These are phyloP conservation scores for Cercospora nicotianae DNA, from an alignment of 2,329 filamentous ascomycete species.

Conservation along the genomic window DNA sequence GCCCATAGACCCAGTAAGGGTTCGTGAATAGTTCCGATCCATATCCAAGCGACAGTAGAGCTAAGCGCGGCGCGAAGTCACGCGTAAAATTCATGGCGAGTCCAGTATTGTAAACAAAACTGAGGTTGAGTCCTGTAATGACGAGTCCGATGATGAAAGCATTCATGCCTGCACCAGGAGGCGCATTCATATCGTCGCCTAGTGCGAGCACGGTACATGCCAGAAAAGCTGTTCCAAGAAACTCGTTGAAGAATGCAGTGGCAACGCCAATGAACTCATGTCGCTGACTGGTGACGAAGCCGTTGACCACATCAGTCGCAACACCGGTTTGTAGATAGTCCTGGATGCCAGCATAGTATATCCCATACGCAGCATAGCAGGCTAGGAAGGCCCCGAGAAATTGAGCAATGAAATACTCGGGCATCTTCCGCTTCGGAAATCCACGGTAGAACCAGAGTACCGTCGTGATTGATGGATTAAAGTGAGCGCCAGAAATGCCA, in stretches of 20 bases:
- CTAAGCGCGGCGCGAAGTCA: slow-evolving; percentile 53
- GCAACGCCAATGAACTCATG: slow-evolving; percentile 44
- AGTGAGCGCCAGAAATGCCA: slow-evolving; percentile 50
- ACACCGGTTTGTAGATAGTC: slow-evolving; percentile 33
- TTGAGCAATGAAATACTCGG: slow-evolving; percentile 54
- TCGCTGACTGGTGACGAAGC: slow-evolving; percentile 50
- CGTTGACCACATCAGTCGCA: slow-evolving; percentile 38
- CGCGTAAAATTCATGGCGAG: slow-evolving; percentile 52
- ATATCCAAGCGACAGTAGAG: slow-evolving; percentile 49
- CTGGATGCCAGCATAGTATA: slow-evolving; percentile 44
- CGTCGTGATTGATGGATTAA: slow-evolving; percentile 51
- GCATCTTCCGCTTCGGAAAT: slow-evolving; percentile 54
- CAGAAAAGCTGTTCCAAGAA: slow-evolving; percentile 47
- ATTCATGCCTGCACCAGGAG: slow-evolving; percentile 52
- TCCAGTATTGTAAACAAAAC: slow-evolving; percentile 52
- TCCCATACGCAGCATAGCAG: slow-evolving; percentile 47
- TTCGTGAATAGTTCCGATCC: slow-evolving; percentile 41
- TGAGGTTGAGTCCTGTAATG: slow-evolving; percentile 40
- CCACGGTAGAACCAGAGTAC: slow-evolving; percentile 49
- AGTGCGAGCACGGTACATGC: slow-evolving; percentile 45
- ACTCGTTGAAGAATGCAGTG: slow-evolving; percentile 54
- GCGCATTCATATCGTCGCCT: slow-evolving; percentile 37
- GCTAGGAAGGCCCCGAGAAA: slow-evolving; percentile 55
- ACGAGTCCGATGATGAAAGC: slow-evolving; percentile 52
- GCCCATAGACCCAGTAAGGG: slow-evolving; percentile 52